Conservation (phyloP, 2,329 filamentous ascomycete genomes). For the Cladosporium cucumerinum region DNA sequence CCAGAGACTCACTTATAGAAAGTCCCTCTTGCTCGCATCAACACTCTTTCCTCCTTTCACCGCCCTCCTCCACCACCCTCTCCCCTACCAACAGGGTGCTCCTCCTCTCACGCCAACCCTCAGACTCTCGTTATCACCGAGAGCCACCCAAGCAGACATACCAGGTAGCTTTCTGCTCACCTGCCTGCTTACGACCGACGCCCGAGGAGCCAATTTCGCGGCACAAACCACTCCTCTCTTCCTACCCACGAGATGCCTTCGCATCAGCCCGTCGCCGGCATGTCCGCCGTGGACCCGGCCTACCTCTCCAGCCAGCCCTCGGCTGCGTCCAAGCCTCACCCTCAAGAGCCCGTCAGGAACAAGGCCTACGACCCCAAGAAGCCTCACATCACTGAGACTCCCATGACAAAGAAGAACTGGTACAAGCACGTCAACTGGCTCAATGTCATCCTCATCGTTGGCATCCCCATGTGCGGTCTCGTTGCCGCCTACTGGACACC, state of each 20-base stretch:
- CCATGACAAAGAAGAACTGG: conserved; percentile 80
- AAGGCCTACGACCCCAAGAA: conserved; percentile 62
- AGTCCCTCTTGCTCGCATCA: conserved; percentile 5
- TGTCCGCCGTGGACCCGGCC: conserved; percentile 49
- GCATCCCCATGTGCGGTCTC: conserved; percentile 71
- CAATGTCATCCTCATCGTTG: conserved; percentile 76
- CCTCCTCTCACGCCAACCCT: conserved; percentile 15
- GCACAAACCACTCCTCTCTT: conserved; percentile 19
- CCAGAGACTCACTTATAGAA: conserved; percentile 3
- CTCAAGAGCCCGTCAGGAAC: conserved; percentile 51
- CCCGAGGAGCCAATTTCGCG: conserved; percentile 8
- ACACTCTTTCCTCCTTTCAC: conserved; percentile 2
- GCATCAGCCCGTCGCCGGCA: conserved; percentile 48
- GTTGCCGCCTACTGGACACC: conserved; percentile 76
- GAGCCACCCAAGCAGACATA: conserved; percentile 10
- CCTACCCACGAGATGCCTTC: conserved; percentile 45
- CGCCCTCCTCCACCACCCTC: conserved; percentile 8
- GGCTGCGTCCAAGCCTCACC: conserved; percentile 44
- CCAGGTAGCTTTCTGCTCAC: conserved; percentile 3
- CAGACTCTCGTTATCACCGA: conserved; percentile 15
- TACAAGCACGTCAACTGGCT: conserved; percentile 93
- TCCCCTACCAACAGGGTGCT: not conserved
- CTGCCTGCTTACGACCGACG: conserved; percentile 6
- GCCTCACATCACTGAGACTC: conserved; percentile 78
- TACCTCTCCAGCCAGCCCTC: conserved; percentile 45